phyloP scores from a whole-genome alignment of 306 rosid genomes.

The barrel medic (Medicago truncatula) region MtrunA17r5.0-ANR NC_053044.1:25423001-25423500 shows the following conservation, averaged over 20 bases:
- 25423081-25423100: constrained; percentile 49
- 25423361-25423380: not conserved
- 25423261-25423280: not conserved
- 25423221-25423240: constrained; percentile 25
- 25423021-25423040: constrained; percentile 79
- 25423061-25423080: constrained; percentile 69
- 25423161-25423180: constrained; percentile 39
- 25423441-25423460: too few relatives aligned
- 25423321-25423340: not conserved
- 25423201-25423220: constrained; percentile 1
- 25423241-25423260: constrained; percentile 5
- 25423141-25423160: constrained; percentile 73
- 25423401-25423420: constrained; percentile 20
- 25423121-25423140: constrained; percentile 56
- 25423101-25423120: constrained; percentile 57
- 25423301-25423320: constrained; percentile 6
- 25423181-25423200: constrained; percentile 22
- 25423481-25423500: too few relatives aligned
- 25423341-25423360: constrained; percentile 2
- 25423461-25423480: too few relatives aligned
- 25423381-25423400: not conserved
- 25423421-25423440: too few relatives aligned
- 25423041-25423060: constrained; percentile 85
- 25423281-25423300: constrained; percentile 23
- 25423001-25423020: constrained; percentile 72